Conservation (phyloP, 371 early-diverging fungal genomes). For the Mortierella sp. region DNA sequence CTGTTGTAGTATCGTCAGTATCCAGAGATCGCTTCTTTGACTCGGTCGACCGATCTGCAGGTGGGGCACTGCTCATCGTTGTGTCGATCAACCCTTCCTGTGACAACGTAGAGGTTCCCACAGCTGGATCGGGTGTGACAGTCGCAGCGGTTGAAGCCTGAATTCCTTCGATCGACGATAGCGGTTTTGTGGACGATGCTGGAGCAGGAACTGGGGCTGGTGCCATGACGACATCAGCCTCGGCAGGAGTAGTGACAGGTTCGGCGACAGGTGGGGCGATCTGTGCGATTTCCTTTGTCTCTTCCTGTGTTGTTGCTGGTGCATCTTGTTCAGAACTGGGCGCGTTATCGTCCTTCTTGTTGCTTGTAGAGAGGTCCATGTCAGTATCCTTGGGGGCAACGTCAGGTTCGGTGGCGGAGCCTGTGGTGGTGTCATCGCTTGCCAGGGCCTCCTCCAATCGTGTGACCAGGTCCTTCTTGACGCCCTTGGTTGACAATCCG, state of each 20-base stretch:
- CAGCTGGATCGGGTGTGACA: slow-evolving; percentile 21
- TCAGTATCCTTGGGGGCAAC: slow-evolving; percentile 30
- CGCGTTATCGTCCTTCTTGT: slow-evolving; percentile 15
- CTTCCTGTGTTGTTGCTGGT: slow-evolving; percentile 18
- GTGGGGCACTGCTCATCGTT: not conserved
- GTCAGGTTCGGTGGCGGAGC: slow-evolving; percentile 37
- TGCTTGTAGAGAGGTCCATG: slow-evolving; percentile 13
- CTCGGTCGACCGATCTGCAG: not conserved
- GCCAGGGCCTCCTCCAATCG: slow-evolving; percentile 73
- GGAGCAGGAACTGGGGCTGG: slow-evolving; percentile 21
- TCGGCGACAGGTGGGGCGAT: slow-evolving; percentile 27
- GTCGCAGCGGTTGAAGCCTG: not conserved
- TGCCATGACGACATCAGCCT: slow-evolving; percentile 17
- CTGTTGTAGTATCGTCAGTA: slow-evolving; percentile 2
- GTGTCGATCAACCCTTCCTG: slow-evolving; percentile 50
- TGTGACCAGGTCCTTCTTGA: slow-evolving; percentile 79
- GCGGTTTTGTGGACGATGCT: slow-evolving; percentile 11
- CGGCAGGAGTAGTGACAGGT: slow-evolving; percentile 25
- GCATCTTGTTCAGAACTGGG: not conserved
- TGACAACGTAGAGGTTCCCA: slow-evolving; percentile 18
- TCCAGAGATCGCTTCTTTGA: slow-evolving; percentile 42
- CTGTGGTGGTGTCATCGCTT: slow-evolving; percentile 37
- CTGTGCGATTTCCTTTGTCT: slow-evolving; percentile 29
- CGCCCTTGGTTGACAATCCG: slow-evolving; percentile 73
- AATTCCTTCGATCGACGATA: not conserved